These are phyloP conservation scores for Polyporus tsugae DNA, from an alignment of 1,284 basidiomycete species.

Conservation along the genomic window DNA sequence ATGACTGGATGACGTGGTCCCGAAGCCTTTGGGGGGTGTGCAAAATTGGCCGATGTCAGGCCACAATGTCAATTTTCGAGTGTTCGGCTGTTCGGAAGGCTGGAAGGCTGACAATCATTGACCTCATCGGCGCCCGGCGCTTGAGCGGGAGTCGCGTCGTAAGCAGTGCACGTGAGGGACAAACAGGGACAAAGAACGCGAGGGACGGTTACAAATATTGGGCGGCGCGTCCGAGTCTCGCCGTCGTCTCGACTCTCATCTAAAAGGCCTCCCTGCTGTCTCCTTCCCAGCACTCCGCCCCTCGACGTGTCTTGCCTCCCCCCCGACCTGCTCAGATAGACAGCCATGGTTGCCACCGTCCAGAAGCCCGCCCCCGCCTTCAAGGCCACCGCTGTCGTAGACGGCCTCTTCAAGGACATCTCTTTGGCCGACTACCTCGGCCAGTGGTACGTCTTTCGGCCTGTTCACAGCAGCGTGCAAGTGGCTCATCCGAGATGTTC, in stretches of 20 bases:
- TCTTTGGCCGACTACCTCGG: conserved; percentile 78
- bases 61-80: background rate
- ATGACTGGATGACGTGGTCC: background rate
- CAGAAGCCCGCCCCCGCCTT: conserved; percentile 84
- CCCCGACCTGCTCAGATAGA: background rate
- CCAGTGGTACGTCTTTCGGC: conserved; percentile 69
- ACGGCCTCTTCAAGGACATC: conserved; percentile 80
- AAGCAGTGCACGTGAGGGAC: conserved; percentile 35
- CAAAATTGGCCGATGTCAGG: background rate
- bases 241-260: conserved; percentile 14
- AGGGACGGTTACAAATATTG: conserved; percentile 35
- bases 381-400: conserved; percentile 77
- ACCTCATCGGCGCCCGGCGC: background rate
- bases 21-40: background rate
- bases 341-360: conserved; percentile 71
- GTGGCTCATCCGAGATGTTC: background rate
- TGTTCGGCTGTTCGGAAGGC: background rate
- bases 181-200: conserved; percentile 43
- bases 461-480: conserved; percentile 7
- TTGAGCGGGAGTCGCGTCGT: conserved; percentile 23
- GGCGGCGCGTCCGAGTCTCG: conserved; percentile 14
- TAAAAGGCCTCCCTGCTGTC: background rate
- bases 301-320: conserved; percentile 14
- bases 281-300: conserved; percentile 10
- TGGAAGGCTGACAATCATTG: background rate